Percentiles rank a stretch among this genome's conserved stretches.
phyloP scores from a whole-genome alignment of 257 asterid species.

The Fraxinus cuspidata region DNA sequence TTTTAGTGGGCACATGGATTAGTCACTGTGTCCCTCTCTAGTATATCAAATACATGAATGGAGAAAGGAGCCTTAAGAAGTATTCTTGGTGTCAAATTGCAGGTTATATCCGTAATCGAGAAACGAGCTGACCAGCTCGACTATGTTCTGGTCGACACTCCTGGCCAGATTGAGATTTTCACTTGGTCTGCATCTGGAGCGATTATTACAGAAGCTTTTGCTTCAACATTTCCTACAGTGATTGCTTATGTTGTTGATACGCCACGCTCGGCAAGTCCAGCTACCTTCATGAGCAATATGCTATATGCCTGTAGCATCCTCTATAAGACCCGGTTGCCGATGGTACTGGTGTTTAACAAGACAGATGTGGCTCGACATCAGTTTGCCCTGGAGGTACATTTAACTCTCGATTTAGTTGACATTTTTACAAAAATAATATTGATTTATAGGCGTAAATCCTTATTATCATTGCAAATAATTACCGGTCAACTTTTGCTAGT shows the following conservation, averaged over 20 bases:
- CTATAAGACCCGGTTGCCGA: constrained; percentile 87
- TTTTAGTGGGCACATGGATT: background rate
- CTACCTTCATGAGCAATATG: constrained; percentile 99
- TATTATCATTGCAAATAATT: background rate
- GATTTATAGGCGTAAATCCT: background rate
- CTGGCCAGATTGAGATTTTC: constrained; percentile 97
- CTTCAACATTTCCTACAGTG: constrained; percentile 96
- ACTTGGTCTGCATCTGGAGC: constrained; percentile 99
- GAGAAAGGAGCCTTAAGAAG: background rate
- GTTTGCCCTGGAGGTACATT: constrained; percentile 87
- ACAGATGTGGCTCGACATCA: constrained; percentile 90
- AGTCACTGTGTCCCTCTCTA: background rate
- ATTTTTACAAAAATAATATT: background rate
- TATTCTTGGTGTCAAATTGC: constrained; percentile 22
- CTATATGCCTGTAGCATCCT: constrained; percentile 96
- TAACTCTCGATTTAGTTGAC: background rate
- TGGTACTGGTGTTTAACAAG: constrained; percentile 87
- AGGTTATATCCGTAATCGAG: constrained; percentile 83
- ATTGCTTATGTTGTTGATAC: constrained; percentile 90
- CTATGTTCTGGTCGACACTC: constrained; percentile 95
- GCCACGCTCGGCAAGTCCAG: constrained; percentile 83
- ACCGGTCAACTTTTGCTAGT: too few relatives aligned
- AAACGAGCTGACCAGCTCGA: constrained; percentile 89
- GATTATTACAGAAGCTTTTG: constrained; percentile 93
- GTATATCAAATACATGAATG: background rate